Base-by-base conservation (phyloP, 768 basidiomycete genomes). In the Clavaria fumosa region DNA sequence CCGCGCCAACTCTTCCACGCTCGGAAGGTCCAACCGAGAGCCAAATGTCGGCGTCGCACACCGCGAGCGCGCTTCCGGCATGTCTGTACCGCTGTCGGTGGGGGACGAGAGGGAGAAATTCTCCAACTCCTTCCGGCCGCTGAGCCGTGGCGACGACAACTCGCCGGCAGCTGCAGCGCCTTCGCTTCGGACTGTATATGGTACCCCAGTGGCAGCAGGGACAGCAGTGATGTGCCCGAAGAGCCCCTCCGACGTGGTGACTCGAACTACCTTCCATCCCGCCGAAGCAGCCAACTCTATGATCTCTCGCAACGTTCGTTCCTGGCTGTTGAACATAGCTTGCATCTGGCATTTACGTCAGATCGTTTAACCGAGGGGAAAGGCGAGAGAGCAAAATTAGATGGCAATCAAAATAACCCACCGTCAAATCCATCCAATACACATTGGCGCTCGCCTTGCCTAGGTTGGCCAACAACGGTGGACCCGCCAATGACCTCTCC, bases 221-320 rank as follows among this genome's bases (percentile, higher is more conserved):
- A 74, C 65, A 20, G 79, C 81, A 26, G 75, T 62, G 40, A 84
- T 69, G 48, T 82, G 69, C 3, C 75, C 78, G 47, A 85, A 83
- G 26, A 77, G 55, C 2, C 76, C 73, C 7, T 75, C 77, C 24
- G 71, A 63, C 2, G 71, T 66, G 3, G 67, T 65, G 35, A 75
- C 72, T 31, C 67, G 66, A 35, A 62, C 52, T 7, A 77, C 57
- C 32, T 67, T 72, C 75, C 78, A 79, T 1, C 78, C 75, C 15
- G 74, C 65, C 0, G 69, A 69, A 18, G 60, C 53, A 4, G 66
- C 58, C 14, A 81, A 55, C 1, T 65, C 59, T 4, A 70, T 62
- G 28, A 70, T 62, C 50, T 82, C 77, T 34, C 74, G 66, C 6
- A 82, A 56, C 0, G 78, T 82, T 3, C 78, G 66, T 47, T 82